Evolutionary conservation across 2,329 filamentous ascomycete genomes (phyloP).

Genomic region (Fusarium sp.): DNA sequence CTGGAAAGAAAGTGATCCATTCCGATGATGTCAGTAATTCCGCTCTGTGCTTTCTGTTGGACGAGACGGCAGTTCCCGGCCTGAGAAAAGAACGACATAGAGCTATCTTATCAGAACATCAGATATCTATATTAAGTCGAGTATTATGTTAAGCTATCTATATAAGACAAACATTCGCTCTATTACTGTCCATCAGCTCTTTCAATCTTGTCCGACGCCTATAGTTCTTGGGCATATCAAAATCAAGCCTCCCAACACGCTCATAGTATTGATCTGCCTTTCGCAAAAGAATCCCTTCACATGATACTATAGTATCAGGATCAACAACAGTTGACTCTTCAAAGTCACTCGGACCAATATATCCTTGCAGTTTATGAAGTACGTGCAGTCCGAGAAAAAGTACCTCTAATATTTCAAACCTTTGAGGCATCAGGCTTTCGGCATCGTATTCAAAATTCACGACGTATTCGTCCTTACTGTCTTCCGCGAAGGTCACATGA

Average conservation of each 20-base stretch:
- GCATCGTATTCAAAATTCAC: not conserved
- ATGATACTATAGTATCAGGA: not conserved
- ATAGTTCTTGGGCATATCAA: not conserved
- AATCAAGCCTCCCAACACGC: not conserved
- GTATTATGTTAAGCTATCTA: not conserved
- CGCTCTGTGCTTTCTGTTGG: not conserved
- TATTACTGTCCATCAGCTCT: not conserved
- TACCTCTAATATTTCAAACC: not conserved
- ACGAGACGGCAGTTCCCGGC: too few species aligned
- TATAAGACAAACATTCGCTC: not conserved
- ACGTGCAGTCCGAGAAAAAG: not conserved
- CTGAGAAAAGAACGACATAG: not conserved
- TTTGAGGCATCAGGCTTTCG: not conserved
- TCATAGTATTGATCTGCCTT: not conserved
- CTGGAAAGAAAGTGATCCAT: not conserved
- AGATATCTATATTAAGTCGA: fast-evolving
- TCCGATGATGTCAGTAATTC: not conserved
- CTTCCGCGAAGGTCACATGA: not conserved
- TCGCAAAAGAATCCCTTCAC: not conserved
- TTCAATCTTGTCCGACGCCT: not conserved
- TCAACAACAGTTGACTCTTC: not conserved
- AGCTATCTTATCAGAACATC: not conserved
- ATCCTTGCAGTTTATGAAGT: not conserved
- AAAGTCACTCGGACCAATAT: not conserved
- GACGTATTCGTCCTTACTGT: not conserved